Percentiles rank a stretch among this genome's conserved stretches.
These are phyloP conservation scores for Phytopythium aichiense DNA, from an alignment of 352 stramenopile species.

Conservation along the genomic window DNA sequence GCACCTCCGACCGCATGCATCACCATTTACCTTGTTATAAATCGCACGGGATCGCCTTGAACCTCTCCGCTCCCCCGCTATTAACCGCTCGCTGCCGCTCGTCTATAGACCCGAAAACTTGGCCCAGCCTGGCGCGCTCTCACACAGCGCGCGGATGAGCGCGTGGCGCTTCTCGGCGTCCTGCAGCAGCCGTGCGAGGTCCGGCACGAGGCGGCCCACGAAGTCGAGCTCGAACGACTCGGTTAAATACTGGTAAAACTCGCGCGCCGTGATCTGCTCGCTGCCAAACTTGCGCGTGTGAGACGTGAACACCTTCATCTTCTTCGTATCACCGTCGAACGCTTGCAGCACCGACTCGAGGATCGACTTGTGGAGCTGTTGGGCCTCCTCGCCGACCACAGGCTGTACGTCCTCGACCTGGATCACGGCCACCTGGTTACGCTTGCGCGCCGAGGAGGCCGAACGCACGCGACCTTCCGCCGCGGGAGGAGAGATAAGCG, in stretches of 20 bases:
- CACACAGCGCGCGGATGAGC: slow-evolving; percentile 77
- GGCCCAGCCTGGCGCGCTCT: slow-evolving; percentile 77
- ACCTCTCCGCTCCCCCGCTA: not conserved
- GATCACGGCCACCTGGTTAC: slow-evolving; percentile 37
- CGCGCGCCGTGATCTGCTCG: slow-evolving; percentile 80
- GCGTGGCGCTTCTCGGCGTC: slow-evolving; percentile 83
- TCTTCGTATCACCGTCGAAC: slow-evolving; percentile 71
- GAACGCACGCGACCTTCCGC: slow-evolving; percentile 24
- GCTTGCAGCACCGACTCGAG: slow-evolving; percentile 69
- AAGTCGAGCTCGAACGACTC: slow-evolving; percentile 86
- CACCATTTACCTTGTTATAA: slow-evolving; percentile 6
- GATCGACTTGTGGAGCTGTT: slow-evolving; percentile 82
- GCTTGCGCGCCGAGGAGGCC: slow-evolving; percentile 34
- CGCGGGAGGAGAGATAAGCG: slow-evolving; percentile 22
- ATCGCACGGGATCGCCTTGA: not conserved
- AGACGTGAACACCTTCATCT: slow-evolving; percentile 84
- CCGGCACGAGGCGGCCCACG: slow-evolving; percentile 76
- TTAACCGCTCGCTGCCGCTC: not conserved
- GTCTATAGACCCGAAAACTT: slow-evolving; percentile 78
- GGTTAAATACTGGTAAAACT: slow-evolving; percentile 90
- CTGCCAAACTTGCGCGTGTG: slow-evolving; percentile 83
- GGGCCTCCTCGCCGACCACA: slow-evolving; percentile 76
- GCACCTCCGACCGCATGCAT: slow-evolving; percentile 3
- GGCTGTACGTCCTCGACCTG: slow-evolving; percentile 78
- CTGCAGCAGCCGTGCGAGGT: slow-evolving; percentile 79